These are phyloP conservation scores for Gaultheria prostrata DNA, from an alignment of 148 eudicot genomes.

Conservation along the genomic window DNA sequence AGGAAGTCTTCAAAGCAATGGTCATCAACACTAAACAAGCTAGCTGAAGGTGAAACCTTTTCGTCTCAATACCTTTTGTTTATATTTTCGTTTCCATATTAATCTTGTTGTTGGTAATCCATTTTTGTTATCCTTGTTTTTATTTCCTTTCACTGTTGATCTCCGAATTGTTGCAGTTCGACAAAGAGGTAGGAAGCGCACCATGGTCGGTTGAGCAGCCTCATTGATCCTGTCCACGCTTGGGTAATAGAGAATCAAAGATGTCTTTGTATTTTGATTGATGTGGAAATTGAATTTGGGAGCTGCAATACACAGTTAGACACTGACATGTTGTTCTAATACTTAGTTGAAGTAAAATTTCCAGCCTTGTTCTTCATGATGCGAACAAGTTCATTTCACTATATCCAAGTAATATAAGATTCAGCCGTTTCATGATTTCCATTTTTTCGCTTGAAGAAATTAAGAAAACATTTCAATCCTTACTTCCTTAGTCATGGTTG, in stretches of 20 bases:
- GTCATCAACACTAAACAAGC: conserved; percentile 85
- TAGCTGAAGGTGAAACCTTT: conserved; percentile 66
- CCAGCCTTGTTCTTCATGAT: not conserved
- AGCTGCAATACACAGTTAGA: not conserved
- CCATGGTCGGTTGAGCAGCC: conserved; percentile 69
- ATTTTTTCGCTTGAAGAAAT: not conserved
- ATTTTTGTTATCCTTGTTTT: not conserved
- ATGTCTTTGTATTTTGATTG: not conserved
- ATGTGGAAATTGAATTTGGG: not conserved
- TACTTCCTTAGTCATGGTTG: not conserved
- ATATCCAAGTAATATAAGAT: not conserved
- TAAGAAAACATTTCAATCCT: not conserved
- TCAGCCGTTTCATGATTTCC: not conserved
- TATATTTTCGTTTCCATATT: not conserved
- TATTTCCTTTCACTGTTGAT: not conserved
- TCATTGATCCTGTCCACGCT: conserved; percentile 4
- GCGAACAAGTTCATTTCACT: not conserved
- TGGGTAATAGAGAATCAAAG: not conserved
- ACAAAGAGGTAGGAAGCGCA: conserved; percentile 84
- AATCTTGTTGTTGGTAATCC: too few species aligned
- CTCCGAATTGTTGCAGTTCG: conserved; percentile 48
- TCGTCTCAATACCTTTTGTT: not conserved
- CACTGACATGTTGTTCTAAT: not conserved
- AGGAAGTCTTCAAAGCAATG: conserved; percentile 92
- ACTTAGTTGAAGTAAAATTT: not conserved